A percentile compares a stretch with the other conserved stretches of the same genome.
Evolutionary conservation across 2,329 filamentous ascomycete species (phyloP).

Genomic region (Cladophialophora yegresii): DNA sequence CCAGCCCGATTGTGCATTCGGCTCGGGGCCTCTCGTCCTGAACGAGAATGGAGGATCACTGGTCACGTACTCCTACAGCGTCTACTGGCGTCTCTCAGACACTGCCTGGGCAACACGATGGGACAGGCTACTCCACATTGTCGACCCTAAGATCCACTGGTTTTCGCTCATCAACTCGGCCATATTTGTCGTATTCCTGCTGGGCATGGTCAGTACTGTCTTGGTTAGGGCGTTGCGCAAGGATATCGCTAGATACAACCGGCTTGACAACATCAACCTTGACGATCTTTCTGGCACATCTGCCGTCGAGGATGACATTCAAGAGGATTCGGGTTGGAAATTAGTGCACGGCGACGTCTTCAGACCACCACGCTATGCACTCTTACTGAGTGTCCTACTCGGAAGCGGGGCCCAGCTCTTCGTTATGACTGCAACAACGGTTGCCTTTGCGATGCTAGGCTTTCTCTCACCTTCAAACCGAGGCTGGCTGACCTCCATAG

Average conservation of each 20-base stretch:
- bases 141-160: constrained; percentile 98
- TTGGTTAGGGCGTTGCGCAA: constrained; percentile 84
- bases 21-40: constrained; percentile 57
- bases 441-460: constrained; percentile 87
- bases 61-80: constrained; percentile 87
- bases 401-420: constrained; percentile 96
- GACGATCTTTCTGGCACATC: constrained; percentile 83
- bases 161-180: constrained; percentile 96
- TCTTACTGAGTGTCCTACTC: constrained; percentile 82
- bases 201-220: constrained; percentile 90
- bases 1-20: constrained; percentile 63
- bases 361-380: constrained; percentile 76
- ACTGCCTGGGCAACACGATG: constrained; percentile 96
- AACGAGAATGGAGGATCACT: constrained; percentile 63
- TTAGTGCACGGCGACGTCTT: constrained; percentile 97
- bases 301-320: constrained; percentile 80
- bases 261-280: constrained; percentile 84
- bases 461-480: constrained; percentile 96
- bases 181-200: constrained; percentile 88
- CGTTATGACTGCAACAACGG: constrained; percentile 94
- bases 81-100: constrained; percentile 79
- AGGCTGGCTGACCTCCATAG: constrained; percentile 87
- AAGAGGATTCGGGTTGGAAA: constrained; percentile 99
- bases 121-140: constrained; percentile 98
- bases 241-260: constrained; percentile 95